Conservation (phyloP, 2,329 filamentous ascomycete species). For the Fusarium hostae region DNA sequence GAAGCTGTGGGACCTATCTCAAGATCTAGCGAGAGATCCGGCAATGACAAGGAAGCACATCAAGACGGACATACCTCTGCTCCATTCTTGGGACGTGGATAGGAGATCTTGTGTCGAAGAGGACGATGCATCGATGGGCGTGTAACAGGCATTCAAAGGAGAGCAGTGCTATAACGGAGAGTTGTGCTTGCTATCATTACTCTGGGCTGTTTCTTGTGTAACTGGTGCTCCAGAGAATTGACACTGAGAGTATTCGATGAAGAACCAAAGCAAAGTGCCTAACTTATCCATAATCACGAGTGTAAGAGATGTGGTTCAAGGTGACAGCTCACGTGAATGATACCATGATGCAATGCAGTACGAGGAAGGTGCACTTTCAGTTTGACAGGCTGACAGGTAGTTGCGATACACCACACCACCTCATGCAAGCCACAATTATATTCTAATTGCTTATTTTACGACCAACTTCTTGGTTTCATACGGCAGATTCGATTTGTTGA, state of each 20-base stretch:
- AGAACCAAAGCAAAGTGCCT: neutral
- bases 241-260: neutral
- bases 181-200: neutral
- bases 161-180: neutral
- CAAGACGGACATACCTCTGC: neutral
- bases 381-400: neutral
- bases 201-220: neutral
- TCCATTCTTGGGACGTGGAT: slow-evolving; percentile 1
- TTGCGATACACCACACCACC: neutral
- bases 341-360: neutral
- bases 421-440: neutral
- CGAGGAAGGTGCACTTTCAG: neutral
- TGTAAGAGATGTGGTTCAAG: neutral
- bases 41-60: slow-evolving; percentile 2
- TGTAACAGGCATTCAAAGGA: neutral
- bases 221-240: neutral
- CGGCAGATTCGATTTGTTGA: neutral
- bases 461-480: neutral
- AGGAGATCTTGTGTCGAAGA: neutral
- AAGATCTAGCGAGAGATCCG: slow-evolving; percentile 37
- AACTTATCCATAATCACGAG: neutral
- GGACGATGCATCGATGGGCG: neutral
- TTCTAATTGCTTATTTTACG: neutral
- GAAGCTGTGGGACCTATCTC: slow-evolving; percentile 26
- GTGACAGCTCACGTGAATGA: slow-evolving; percentile 1